Evolutionary conservation across 2,329 filamentous ascomycete species (phyloP).

Genomic region (Fusarium citri): DNA sequence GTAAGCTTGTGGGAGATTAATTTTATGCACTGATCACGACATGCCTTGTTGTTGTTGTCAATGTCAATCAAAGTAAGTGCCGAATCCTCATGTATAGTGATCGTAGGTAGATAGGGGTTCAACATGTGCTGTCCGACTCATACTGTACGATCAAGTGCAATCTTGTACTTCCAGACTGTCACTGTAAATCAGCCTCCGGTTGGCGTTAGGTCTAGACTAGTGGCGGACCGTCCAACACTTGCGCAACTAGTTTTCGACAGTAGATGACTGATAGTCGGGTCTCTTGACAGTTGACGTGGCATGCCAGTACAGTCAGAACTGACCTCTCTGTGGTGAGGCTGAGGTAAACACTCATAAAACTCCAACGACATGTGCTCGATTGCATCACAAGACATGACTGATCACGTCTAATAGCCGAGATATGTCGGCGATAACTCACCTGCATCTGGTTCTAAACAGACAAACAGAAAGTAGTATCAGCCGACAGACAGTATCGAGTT

Average conservation of each 20-base stretch:
- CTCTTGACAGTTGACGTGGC: constrained; percentile 45
- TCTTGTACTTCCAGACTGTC: constrained; percentile 1
- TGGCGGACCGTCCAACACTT: constrained; percentile 17
- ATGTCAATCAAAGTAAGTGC: constrained; percentile 5
- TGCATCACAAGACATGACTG: constrained; percentile 33
- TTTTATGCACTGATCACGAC: constrained; percentile 32
- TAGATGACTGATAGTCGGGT: constrained; percentile 18
- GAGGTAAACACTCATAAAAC: constrained; percentile 13
- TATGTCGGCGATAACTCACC: constrained; percentile 39
- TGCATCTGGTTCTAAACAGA: constrained; percentile 23
- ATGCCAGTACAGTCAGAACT: constrained; percentile 35
- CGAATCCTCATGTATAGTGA: not conserved
- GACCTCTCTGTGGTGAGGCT: constrained; percentile 17
- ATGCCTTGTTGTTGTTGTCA: not conserved
- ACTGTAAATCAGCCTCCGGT: constrained; percentile 31
- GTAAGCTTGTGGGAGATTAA: constrained; percentile 41
- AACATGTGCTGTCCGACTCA: constrained; percentile 1
- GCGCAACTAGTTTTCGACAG: constrained; percentile 16
- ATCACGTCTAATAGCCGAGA: constrained; percentile 15
- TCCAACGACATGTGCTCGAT: constrained; percentile 19
- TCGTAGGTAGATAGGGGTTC: constrained; percentile 14
- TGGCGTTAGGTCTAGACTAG: constrained; percentile 11
- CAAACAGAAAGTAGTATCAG: constrained; percentile 25
- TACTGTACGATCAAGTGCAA: constrained; percentile 9
- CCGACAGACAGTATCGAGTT: constrained; percentile 23